Base-by-base conservation (phyloP, 352 stramenopile genomes). In the Pythium aristosporum region DNA sequence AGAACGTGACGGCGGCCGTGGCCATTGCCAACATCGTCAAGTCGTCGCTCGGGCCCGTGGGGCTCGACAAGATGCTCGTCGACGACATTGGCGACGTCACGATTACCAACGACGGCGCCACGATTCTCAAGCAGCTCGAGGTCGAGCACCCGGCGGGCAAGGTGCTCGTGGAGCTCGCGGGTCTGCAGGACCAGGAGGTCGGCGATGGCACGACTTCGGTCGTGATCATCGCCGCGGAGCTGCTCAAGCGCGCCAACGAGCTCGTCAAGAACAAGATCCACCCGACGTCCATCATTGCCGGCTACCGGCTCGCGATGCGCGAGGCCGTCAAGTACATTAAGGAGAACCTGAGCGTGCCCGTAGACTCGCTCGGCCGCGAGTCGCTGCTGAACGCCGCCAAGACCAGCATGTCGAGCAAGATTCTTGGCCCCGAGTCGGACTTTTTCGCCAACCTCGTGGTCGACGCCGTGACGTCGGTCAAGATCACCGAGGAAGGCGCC, bases 11-110 rank as follows among this genome's bases (percentile, higher is more conserved):
- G 56, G 98, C 98, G 28, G 96, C 96, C 3, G 86, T 99, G 69
- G 97, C 98, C 37, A 98, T 99, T 54, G 97, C 98, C 53, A 99
- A 99, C 85, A 99, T 99, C 76, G 97, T 99, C 65, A 99, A 99
- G 85, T 98, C 89, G 55, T 99, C 92, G 50, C 87, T 99, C 30
- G 98, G 98, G 12, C 98, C 98, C 28, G 96, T 99, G 20, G 97
- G 98, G 25, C 91, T 99, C 34, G 98, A 99, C 82, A 99, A 99
- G 87, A 98, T 98, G 95, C 88, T 99, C 18, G 97, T 97, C 51
- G 89, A 97, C 74, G 88, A 97, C 77, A 98, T 99, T 68, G 98
- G 98, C 61, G 98, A 99, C 80, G 97, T 99, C 54, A 99, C 97
- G 18, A 99, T 99, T 75, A 99, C 98, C 18, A 99, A 99, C 81